phyloP scores from a whole-genome alignment of 108 stramenopile genomes.

The Chaetoceros tenuissimus region DNA sequence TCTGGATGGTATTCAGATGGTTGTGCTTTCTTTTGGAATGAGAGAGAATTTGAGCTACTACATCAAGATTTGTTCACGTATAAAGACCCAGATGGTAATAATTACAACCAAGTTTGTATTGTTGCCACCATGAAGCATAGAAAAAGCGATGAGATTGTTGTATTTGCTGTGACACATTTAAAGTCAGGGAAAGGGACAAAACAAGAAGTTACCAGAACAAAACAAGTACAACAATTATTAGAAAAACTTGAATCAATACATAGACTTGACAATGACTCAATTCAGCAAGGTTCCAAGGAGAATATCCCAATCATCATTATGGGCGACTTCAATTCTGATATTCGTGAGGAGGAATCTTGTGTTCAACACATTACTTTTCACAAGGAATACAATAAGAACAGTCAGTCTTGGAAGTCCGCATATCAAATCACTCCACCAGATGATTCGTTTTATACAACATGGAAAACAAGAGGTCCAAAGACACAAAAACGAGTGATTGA shows the following conservation, averaged over 20 bases:
- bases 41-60: conserved; percentile 13
- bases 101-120: conserved; percentile 29
- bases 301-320: conserved; percentile 19
- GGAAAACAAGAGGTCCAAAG: conserved; percentile 34
- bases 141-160: conserved; percentile 10
- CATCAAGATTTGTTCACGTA: neutral
- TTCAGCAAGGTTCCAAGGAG: neutral
- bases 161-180: conserved; percentile 40
- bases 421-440: conserved; percentile 16
- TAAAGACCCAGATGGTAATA: no score
- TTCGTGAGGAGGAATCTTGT: conserved; percentile 9
- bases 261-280: neutral
- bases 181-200: conserved; percentile 19
- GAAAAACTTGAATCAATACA: conserved; percentile 8
- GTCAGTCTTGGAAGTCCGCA: conserved; percentile 15
- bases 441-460: conserved; percentile 23
- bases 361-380: neutral
- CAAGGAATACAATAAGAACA: neutral
- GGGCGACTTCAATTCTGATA: conserved; percentile 52
- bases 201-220: conserved; percentile 22
- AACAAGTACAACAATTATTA: conserved; percentile 27
- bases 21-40: conserved; percentile 37
- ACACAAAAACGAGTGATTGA: conserved; percentile 35
- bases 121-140: conserved; percentile 21
- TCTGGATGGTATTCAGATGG: conserved; percentile 53